phyloP scores from a whole-genome alignment of 2,329 filamentous ascomycete genomes.

The Fusarium staphyleae region DNA sequence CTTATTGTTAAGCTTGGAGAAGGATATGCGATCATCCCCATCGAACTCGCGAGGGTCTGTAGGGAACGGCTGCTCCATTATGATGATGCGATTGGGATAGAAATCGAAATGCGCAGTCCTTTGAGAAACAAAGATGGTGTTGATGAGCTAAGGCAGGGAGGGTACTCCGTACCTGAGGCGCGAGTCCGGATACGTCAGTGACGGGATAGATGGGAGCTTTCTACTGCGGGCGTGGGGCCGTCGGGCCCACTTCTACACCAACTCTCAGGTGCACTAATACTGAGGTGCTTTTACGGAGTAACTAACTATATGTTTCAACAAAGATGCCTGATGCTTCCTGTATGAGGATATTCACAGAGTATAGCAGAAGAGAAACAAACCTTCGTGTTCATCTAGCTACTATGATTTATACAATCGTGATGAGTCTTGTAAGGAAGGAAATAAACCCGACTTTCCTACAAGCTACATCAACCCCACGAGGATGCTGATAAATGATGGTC shows the following conservation, averaged over 20 bases:
- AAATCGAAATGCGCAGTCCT: background rate
- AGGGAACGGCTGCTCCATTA: slow-evolving; percentile 56
- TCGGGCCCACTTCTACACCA: background rate
- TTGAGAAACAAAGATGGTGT: slow-evolving; percentile 8
- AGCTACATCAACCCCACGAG: too few relatives aligned
- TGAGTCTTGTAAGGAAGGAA: too few relatives aligned
- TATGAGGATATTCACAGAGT: too few relatives aligned
- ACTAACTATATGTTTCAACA: too few relatives aligned
- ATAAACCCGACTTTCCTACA: too few relatives aligned
- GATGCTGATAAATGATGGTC: too few relatives aligned
- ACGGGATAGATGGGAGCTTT: background rate
- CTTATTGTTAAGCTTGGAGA: slow-evolving; percentile 81
- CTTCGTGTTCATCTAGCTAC: too few relatives aligned
- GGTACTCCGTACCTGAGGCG: slow-evolving; percentile 32
- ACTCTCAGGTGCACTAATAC: background rate
- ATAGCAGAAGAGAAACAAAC: too few relatives aligned
- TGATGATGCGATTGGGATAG: background rate
- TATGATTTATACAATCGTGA: too few relatives aligned
- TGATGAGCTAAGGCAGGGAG: slow-evolving; percentile 15
- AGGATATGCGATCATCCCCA: slow-evolving; percentile 82
- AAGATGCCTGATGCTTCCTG: too few relatives aligned
- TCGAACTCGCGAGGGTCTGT: slow-evolving; percentile 74
- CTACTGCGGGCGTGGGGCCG: slow-evolving; percentile 26
- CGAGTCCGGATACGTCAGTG: slow-evolving; percentile 35
- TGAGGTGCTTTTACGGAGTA: slow-evolving; percentile 9